These are phyloP conservation scores for Mycena polygramma DNA, from an alignment of 768 basidiomycete genomes.

Conservation along the genomic window DNA sequence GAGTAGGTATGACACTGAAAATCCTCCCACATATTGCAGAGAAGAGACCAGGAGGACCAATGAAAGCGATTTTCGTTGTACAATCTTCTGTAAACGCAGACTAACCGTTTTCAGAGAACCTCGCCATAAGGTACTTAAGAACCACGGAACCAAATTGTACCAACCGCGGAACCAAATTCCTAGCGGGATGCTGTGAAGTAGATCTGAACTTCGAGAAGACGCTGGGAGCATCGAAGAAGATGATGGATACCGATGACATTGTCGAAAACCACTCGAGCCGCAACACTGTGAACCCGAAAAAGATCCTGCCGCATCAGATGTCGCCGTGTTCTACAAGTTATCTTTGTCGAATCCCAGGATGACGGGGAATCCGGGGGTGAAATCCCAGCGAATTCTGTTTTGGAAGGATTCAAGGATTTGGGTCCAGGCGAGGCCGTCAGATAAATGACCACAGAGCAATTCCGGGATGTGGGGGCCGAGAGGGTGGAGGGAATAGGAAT, in stretches of 20 bases:
- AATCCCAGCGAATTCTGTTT: constrained; percentile 23
- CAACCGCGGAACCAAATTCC: constrained; percentile 12
- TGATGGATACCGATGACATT: constrained; percentile 4
- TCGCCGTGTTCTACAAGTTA: constrained; percentile 10
- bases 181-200: constrained; percentile 13
- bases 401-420: neutral
- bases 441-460: neutral
- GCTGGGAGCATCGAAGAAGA: constrained; percentile 16
- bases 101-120: constrained; percentile 32
- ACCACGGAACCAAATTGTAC: neutral
- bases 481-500: no score
- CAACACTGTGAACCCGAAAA: neutral
- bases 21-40: constrained; percentile 2
- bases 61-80: constrained; percentile 5
- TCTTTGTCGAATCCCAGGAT: constrained; percentile 18
- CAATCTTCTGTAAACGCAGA: constrained; percentile 11
- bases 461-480: neutral
- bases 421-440: neutral
- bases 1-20: neutral
- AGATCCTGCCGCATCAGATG: constrained; percentile 16
- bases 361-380: neutral
- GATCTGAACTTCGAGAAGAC: constrained; percentile 17
- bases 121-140: constrained; percentile 24
- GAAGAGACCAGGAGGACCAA: neutral
- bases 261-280: neutral